Evolutionary conservation across 257 asterid species (phyloP).

Genomic region (Gynochthodes officinalis): DNA sequence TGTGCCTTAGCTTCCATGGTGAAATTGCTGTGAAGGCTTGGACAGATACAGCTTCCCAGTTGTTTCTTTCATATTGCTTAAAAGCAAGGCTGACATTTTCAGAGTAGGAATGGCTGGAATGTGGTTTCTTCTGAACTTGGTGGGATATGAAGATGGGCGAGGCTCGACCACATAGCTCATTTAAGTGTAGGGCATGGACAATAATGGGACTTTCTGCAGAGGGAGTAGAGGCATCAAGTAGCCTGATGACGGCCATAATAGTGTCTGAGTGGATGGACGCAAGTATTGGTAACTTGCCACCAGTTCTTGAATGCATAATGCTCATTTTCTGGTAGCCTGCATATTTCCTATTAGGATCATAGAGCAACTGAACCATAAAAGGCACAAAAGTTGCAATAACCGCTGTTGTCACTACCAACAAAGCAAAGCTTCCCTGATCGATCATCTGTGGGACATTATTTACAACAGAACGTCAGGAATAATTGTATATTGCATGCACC

Average conservation of each 20-base stretch:
- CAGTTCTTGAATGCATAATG: constrained; percentile 18
- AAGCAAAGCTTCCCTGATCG: constrained; percentile 10
- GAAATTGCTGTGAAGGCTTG: constrained; percentile 28
- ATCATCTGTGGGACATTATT: constrained; percentile 7
- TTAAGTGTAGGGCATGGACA: constrained; percentile 23
- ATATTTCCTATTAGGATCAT: constrained; percentile 26
- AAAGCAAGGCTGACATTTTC: constrained; percentile 24
- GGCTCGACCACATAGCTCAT: constrained; percentile 28
- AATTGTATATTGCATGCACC: too few species aligned
- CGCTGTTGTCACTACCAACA: constrained; percentile 19
- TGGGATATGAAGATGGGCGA: constrained; percentile 29
- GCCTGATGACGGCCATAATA: constrained; percentile 14
- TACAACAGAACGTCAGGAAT: too few species aligned
- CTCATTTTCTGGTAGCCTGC: constrained; percentile 29
- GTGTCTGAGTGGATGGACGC: constrained; percentile 26
- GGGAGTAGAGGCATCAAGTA: constrained; percentile 24
- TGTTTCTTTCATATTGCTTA: constrained; percentile 21
- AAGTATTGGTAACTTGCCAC: constrained; percentile 18
- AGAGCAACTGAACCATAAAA: constrained; percentile 17
- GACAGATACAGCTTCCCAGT: constrained; percentile 18
- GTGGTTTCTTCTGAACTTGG: constrained; percentile 18
- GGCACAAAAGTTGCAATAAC: constrained; percentile 9
- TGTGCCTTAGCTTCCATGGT: constrained; percentile 27
- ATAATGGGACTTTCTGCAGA: constrained; percentile 19
- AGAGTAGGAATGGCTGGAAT: constrained; percentile 15